Percentiles rank a stretch among this genome's conserved stretches.
phyloP scores from a whole-genome alignment of 2,329 filamentous ascomycete genomes.

The Exophiala sp. region DNA sequence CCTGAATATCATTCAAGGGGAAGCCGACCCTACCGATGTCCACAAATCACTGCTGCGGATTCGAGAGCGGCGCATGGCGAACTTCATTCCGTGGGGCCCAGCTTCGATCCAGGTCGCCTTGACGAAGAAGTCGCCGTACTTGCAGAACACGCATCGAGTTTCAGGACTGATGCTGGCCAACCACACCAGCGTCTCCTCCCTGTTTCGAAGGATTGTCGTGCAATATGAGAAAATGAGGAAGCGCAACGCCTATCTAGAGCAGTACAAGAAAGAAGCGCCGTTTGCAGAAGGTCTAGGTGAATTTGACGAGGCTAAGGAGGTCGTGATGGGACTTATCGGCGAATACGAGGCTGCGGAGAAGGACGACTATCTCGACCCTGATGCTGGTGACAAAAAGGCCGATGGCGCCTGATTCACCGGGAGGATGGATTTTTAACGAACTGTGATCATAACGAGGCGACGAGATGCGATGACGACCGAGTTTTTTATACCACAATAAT shows the following conservation, averaged over 20 bases:
- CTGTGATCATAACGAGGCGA: not conserved
- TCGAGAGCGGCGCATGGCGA: constrained; percentile 84
- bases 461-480: not conserved
- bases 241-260: constrained; percentile 92
- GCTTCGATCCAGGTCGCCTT: constrained; percentile 96
- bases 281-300: constrained; percentile 88
- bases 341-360: constrained; percentile 96
- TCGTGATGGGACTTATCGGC: constrained; percentile 81
- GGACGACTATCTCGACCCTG: constrained; percentile 79
- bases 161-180: constrained; percentile 97
- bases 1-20: constrained; percentile 96
- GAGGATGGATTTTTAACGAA: not conserved
- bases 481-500: not conserved
- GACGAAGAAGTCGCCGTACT: constrained; percentile 93
- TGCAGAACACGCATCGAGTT: constrained; percentile 87
- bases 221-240: constrained; percentile 94
- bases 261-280: constrained; percentile 90
- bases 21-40: constrained; percentile 94
- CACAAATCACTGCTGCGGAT: constrained; percentile 97
- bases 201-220: constrained; percentile 88
- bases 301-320: constrained; percentile 89
- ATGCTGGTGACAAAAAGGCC: constrained; percentile 34
- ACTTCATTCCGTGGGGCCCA: constrained; percentile 97
- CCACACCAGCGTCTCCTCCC: constrained; percentile 91
- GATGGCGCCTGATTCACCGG: constrained; percentile 23